Evolutionary conservation across 1,284 basidiomycete species (phyloP), one percentile per base, ranked within the genome.

Genomic region (Ganoderma lingzhi): DNA sequence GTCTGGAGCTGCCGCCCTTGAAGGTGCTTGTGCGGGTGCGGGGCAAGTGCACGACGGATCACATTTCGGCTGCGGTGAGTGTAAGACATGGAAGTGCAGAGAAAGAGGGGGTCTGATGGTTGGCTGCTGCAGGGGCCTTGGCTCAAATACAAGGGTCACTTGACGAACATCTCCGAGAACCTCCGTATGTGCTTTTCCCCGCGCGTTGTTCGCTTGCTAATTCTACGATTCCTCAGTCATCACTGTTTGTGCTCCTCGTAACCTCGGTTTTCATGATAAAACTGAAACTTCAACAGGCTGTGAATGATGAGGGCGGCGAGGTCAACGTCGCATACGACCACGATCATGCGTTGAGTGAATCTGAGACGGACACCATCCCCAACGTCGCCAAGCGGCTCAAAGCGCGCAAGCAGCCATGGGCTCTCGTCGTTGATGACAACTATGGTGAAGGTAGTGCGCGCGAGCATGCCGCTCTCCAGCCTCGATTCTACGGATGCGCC

Each of bases 21-120:
- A 94, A 90, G 76, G 95, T 97, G 69, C 81, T 99, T 65, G 90
- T 99, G 87, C 85, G 96, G 35, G 95, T 99, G 19, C 85, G 95
- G 74, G 98, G 98, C 61, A 99, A 99, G 84, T 99, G 97, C 82
- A 99, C 97, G 19, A 99, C 98, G 37, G 98, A 99, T 78, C 96
- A 98, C 80, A 98, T 98, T 69, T 96, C 94, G 53, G 96, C 97
- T 62, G 97, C 96, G 39, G 93, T 93, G 75, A 64, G 88, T 81
- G n/a, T 53, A 41, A 35, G 44, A 62, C 45, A 59, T 62, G 68
- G 68, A 58, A 55, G n/a, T 51, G 48, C 23, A 65, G n/a, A 23
- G 66, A 67, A 65, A 67, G 14, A 55, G 15, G n/a, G 28, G 28
- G 37, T 30, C 41, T 69, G 15, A 70, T 41, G 9, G 30, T 23